Evolutionary conservation across 176 grass and related monocot species (phyloP), one percentile per base, ranked within the genome.

Genomic region (Ampelocalamus luodianensis): DNA sequence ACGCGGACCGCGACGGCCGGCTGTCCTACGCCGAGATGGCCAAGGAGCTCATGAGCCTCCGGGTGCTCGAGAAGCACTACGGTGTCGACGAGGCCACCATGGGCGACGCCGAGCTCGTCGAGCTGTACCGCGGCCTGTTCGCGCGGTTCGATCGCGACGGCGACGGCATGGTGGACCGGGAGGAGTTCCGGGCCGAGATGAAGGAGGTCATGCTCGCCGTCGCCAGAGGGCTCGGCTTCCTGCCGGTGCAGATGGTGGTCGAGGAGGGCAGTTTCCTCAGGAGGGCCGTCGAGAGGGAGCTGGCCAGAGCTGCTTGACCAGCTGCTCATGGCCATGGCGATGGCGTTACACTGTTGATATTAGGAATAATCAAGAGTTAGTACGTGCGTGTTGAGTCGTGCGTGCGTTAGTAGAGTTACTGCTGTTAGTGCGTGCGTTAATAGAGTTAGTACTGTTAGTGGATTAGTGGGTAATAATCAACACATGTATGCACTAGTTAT

Each of bases 181-280:
- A 92, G 64, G 90, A 97, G 70, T 97, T 91, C 84, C 78, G 87
- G 17, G 90, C 85, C 12, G 94, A 92, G 94, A 94, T 92, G 95
- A 87, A 80, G 82, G 90, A 97, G 89, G 80, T 97, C 66, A 91
- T 97, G 95, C 83, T 97, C 36, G 95, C 89, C 51, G 92, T 97
- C 20, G 93, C 93, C 4, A 82, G 59, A 48, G 95, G 95, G 1
- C 75, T 93, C 49, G 92, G 95, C 3, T 85, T 81, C 66, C 73
- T 86, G 36, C 84, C 84, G 6, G 73, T 90, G 58, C 73, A 83
- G 89, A 87, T 90, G 89, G 84, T 90, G 32, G 74, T 90, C 49
- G 89, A 90, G n/a, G 84, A 90, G 55, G 89, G 83, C 15, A 79
- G 89, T 74, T 85, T 90, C 6, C 67, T 90, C 39, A 78, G 44